phyloP scores from a whole-genome alignment of 2,329 filamentous ascomycete genomes.

The Monilinia polystroma region DNA sequence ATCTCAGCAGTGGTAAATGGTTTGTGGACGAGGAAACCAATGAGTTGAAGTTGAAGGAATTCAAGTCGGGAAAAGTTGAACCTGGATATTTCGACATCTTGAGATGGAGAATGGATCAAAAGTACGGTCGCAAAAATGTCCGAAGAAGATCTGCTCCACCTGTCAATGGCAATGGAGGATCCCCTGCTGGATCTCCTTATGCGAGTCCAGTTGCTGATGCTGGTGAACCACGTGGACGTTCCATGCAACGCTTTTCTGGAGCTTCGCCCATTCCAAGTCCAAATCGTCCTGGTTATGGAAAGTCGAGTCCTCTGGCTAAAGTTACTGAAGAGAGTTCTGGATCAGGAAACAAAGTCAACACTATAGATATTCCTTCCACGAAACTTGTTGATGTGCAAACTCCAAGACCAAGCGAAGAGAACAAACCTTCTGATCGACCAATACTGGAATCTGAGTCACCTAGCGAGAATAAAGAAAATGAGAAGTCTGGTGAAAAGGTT shows the following conservation, averaged over 20 bases:
- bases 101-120: conserved; percentile 93
- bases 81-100: conserved; percentile 93
- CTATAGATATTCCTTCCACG: conserved; percentile 32
- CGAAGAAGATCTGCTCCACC: conserved; percentile 54
- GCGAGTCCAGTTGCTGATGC: conserved; percentile 61
- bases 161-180: conserved; percentile 38
- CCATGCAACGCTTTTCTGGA: conserved; percentile 66
- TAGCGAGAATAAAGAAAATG: conserved; percentile 38
- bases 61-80: conserved; percentile 85
- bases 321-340: conserved; percentile 65
- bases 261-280: conserved; percentile 64
- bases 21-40: conserved; percentile 88
- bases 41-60: conserved; percentile 89
- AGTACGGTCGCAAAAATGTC: conserved; percentile 64
- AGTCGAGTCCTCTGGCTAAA: conserved; percentile 70
- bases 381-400: conserved; percentile 42
- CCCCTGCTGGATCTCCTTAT: conserved; percentile 60
- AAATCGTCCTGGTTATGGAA: conserved; percentile 62
- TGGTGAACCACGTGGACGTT: conserved; percentile 65
- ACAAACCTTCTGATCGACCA: conserved; percentile 34
- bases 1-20: conserved; percentile 85
- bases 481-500: conserved; percentile 28
- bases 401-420: conserved; percentile 39
- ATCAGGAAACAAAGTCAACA: conserved; percentile 33
- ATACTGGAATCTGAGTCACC: conserved; percentile 34